Percentiles rank a stretch among this genome's conserved stretches.
These are phyloP conservation scores for Arthrobotrys sinensis DNA, from an alignment of 2,329 filamentous ascomycete genomes.

Conservation along the genomic window DNA sequence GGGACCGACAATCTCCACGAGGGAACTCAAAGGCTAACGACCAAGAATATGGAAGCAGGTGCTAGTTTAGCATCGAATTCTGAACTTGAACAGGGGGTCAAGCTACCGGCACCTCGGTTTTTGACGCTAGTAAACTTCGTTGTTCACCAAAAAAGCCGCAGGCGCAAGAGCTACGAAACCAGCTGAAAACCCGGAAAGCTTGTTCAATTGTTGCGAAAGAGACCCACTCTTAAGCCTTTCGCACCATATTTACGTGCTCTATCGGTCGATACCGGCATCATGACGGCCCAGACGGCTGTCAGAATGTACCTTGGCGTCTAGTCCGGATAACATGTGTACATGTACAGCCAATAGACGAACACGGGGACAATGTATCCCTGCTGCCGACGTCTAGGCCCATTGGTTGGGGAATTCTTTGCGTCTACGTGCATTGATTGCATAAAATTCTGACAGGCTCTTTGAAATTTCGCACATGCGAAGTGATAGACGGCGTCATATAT, in stretches of 20 bases:
- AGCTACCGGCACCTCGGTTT: slow-evolving; percentile 6
- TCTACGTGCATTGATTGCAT: slow-evolving; percentile 35
- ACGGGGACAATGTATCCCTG: slow-evolving; percentile 27
- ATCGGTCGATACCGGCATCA: not conserved
- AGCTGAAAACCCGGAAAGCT: not conserved
- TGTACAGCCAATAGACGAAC: slow-evolving; percentile 14
- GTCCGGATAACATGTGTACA: not conserved
- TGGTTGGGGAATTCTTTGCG: not conserved
- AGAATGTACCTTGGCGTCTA: slow-evolving; percentile 29
- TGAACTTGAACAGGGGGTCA: not conserved
- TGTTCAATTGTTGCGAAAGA: not conserved
- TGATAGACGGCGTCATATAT: not conserved
- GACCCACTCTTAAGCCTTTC: not conserved
- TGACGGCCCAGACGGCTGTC: not conserved
- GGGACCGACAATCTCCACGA: slow-evolving; percentile 24
- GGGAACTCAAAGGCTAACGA: not conserved
- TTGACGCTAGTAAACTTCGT: slow-evolving; percentile 6
- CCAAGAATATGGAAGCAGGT: slow-evolving; percentile 8
- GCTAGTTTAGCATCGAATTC: not conserved
- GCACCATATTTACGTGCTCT: slow-evolving; percentile 13
- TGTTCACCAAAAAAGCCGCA: slow-evolving; percentile 16
- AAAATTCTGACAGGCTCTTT: not conserved
- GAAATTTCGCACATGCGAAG: slow-evolving; percentile 8
- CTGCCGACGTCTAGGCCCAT: slow-evolving; percentile 28
- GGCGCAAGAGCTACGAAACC: slow-evolving; percentile 34